phyloP scores from a whole-genome alignment of 352 stramenopile genomes.

The Aphanomyces euteiches region DNA sequence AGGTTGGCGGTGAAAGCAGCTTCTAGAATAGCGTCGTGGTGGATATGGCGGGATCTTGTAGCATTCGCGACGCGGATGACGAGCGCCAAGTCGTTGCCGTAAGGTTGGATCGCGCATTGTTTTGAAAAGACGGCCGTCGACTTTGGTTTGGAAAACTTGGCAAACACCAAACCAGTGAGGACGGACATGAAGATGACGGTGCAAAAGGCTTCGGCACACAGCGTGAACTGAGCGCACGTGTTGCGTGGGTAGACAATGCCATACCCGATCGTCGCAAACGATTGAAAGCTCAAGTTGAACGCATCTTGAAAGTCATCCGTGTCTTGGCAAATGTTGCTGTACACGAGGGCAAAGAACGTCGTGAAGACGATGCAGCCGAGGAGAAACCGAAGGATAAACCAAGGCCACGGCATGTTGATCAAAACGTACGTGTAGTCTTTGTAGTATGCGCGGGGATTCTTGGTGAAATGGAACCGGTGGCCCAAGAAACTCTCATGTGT shows the following conservation, averaged over 20 bases:
- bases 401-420: constrained; percentile 73
- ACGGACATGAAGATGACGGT: constrained; percentile 75
- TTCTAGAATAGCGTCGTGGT: constrained; percentile 83
- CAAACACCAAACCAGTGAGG: constrained; percentile 79
- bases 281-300: constrained; percentile 76
- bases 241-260: constrained; percentile 62
- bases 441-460: constrained; percentile 63
- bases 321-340: constrained; percentile 50
- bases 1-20: constrained; percentile 76
- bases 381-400: constrained; percentile 56
- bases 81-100: constrained; percentile 67
- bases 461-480: constrained; percentile 40
- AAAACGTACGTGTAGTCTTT: constrained; percentile 81
- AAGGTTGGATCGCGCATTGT: constrained; percentile 73
- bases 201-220: constrained; percentile 68
- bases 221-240: constrained; percentile 60
- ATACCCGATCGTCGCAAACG: constrained; percentile 79
- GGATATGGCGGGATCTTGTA: constrained; percentile 68
- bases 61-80: constrained; percentile 75
- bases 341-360: constrained; percentile 51
- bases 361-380: constrained; percentile 39
- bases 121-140: constrained; percentile 75
- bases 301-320: constrained; percentile 49
- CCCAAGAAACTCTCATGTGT: constrained; percentile 5
- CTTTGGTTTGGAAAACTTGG: constrained; percentile 75